These are phyloP conservation scores for Paracoccidioides brasiliensis DNA, from an alignment of 2,329 filamentous ascomycete species.

Conservation along the genomic window DNA sequence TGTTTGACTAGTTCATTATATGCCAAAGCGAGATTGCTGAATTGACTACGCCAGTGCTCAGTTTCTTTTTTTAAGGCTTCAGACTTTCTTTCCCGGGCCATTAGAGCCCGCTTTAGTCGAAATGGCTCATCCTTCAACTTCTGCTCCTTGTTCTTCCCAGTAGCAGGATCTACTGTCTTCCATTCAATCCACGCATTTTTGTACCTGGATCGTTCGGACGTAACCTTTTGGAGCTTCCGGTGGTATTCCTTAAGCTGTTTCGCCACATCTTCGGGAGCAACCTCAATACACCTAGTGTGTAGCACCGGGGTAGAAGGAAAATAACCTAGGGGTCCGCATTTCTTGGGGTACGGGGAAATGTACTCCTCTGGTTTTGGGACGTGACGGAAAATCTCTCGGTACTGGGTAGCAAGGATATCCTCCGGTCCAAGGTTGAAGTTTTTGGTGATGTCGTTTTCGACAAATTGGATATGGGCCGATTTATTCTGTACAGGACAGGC, in stretches of 20 bases:
- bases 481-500: background rate
- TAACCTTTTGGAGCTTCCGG: constrained; percentile 15
- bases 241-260: constrained; percentile 14
- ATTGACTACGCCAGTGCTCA: constrained; percentile 16
- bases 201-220: constrained; percentile 19
- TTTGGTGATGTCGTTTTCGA: constrained; percentile 7
- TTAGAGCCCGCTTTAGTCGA: constrained; percentile 13
- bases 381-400: constrained; percentile 15
- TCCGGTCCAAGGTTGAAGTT: constrained; percentile 13
- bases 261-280: constrained; percentile 14
- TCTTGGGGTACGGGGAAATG: constrained; percentile 21
- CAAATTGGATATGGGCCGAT: background rate
- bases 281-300: constrained; percentile 18
- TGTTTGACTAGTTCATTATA: constrained; percentile 11
- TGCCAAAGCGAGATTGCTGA: constrained; percentile 11
- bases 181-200: constrained; percentile 16
- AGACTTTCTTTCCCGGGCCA: constrained; percentile 14
- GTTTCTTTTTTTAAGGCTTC: constrained; percentile 18
- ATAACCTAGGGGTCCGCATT: constrained; percentile 17
- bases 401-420: constrained; percentile 15
- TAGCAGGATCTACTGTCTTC: constrained; percentile 15
- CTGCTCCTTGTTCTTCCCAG: constrained; percentile 18
- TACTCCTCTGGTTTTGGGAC: constrained; percentile 14
- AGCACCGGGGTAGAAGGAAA: constrained; percentile 19
- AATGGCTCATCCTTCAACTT: constrained; percentile 9